phyloP scores from a whole-genome alignment of 441 rosid genomes.

The Bocquillonia castaneifolia region DNA sequence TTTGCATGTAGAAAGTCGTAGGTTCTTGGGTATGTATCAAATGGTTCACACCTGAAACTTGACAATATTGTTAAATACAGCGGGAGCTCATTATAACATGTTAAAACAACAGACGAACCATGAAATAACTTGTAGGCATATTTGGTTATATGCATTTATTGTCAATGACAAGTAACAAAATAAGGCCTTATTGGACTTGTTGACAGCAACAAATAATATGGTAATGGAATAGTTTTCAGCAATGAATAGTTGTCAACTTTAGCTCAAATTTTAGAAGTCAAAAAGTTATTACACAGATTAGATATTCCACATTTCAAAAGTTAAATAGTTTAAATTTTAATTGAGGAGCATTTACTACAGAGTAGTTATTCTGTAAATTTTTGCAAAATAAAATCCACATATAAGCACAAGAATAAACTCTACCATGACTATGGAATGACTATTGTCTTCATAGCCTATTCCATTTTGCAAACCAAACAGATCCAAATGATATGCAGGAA shows the following conservation, averaged over 20 bases:
- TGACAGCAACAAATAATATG: background rate
- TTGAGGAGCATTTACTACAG: background rate
- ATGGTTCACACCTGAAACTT: conserved; percentile 82
- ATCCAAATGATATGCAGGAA: background rate
- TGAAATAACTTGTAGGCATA: background rate
- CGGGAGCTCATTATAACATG: background rate
- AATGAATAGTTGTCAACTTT: background rate
- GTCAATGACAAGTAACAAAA: background rate
- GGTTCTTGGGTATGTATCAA: conserved; percentile 96
- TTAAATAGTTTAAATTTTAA: background rate
- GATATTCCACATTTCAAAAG: background rate
- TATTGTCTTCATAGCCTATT: background rate
- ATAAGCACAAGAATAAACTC: background rate
- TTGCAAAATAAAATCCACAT: background rate
- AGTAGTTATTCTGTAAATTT: background rate
- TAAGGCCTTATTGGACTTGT: background rate
- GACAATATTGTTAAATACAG: conserved; percentile 10
- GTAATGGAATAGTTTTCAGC: background rate
- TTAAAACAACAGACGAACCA: conserved; percentile 13
- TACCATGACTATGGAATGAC: background rate
- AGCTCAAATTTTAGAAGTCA: background rate
- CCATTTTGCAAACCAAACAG: background rate
- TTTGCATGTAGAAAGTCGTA: conserved; percentile 84
- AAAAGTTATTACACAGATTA: background rate
- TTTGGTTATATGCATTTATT: background rate